Base-by-base conservation (phyloP, 2,329 filamentous ascomycete genomes). In the Penicillium sp. region DNA sequence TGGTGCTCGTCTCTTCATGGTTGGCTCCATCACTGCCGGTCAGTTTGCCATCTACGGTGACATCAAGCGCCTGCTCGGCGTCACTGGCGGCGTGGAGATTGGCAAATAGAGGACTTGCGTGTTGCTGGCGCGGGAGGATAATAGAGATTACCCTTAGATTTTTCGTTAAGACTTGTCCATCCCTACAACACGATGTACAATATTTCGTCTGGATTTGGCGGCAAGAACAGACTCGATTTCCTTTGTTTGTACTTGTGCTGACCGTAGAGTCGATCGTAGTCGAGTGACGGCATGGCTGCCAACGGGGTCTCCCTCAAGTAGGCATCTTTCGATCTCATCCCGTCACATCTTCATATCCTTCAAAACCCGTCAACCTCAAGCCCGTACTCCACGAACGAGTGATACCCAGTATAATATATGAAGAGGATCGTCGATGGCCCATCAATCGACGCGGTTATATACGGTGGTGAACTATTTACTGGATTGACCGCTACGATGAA, bases 11-110 rank as follows among this genome's bases (percentile, higher is more conserved):
- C 51, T 48, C 9, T 51, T 53, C 48, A 47, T 54, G 50, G 77
- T 86, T 60, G 83, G 85, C 70, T 84, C 81, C 55, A 70, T 88
- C 57, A 87, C 84, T 49, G 83, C 83, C 51, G 83, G 84, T 67
- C 87, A 93, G 73, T 93, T 93, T 71, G 86, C 86, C 62, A 94
- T 94, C 70, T 94, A 94, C 65, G 87, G 85, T 68, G 76, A 79
- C 58, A 73, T 85, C 57, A 86, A 86, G 76, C 80, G 81, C 69
- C 68, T 75, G 2, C 68, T 88, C 4, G 83, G 83, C 40, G 87
- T 86, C 36, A 79, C 76, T 10, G 83, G 83, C n/a, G 86, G 85
- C 70, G 82, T 89, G 21, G 85, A 89, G 69, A 84, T 88, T 51
- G 67, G 56, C 53, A 71, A 72, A 64, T 72, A 70, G 51, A 59